Evolutionary conservation across 352 stramenopile genomes (phyloP).

Genomic region (Phytophthora pini): DNA sequence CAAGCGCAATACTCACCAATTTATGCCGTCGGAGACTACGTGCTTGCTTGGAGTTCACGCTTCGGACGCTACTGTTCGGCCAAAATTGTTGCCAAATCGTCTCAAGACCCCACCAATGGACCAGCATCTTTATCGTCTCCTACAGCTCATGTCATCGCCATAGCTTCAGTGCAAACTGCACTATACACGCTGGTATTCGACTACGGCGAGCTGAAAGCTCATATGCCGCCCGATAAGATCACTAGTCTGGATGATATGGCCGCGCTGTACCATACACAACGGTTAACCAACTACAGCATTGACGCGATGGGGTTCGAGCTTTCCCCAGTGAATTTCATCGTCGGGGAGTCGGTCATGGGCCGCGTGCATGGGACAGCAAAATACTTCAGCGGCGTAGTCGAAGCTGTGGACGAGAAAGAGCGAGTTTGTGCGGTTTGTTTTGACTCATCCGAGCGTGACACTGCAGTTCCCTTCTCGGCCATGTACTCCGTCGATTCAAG

Average conservation of each 20-base stretch:
- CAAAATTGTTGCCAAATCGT: conserved; percentile 45
- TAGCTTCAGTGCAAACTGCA: background rate
- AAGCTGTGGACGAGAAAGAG: conserved; percentile 62
- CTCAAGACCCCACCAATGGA: conserved; percentile 23
- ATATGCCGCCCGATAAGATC: conserved; percentile 61
- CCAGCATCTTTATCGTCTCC: conserved; percentile 3
- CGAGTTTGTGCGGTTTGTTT: conserved; percentile 71
- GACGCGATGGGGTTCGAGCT: conserved; percentile 83
- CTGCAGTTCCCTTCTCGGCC: conserved; percentile 62
- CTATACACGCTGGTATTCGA: conserved; percentile 76
- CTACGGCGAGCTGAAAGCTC: conserved; percentile 67
- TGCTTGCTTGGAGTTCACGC: conserved; percentile 78
- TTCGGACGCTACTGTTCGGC: conserved; percentile 74
- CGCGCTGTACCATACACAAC: conserved; percentile 63
- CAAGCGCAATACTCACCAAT: conserved; percentile 16
- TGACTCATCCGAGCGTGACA: conserved; percentile 73
- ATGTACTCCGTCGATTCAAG: conserved; percentile 74
- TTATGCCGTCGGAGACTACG: conserved; percentile 53
- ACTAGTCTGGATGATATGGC: conserved; percentile 56
- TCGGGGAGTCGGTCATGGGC: conserved; percentile 71
- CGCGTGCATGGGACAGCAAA: conserved; percentile 57
- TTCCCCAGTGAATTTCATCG: conserved; percentile 48
- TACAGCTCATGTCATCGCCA: conserved; percentile 18
- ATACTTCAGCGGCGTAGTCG: conserved; percentile 70
- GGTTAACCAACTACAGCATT: conserved; percentile 80